A percentile compares a stretch with the other conserved stretches of the same genome.
phyloP scores from a whole-genome alignment of 441 rosid genomes.

The Jatropha multifida region DNA sequence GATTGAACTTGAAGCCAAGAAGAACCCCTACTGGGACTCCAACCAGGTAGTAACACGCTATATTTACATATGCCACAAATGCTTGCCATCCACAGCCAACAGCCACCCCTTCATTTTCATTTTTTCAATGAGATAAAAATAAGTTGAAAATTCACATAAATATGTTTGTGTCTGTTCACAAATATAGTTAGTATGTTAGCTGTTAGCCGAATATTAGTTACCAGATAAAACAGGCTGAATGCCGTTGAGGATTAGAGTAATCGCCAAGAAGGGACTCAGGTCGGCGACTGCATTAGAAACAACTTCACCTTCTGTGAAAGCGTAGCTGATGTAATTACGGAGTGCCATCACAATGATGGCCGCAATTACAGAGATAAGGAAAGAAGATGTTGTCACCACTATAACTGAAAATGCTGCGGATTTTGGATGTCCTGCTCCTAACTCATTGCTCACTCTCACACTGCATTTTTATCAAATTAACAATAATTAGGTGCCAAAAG shows the following conservation, averaged over 20 bases:
- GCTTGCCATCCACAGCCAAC: conserved; percentile 49
- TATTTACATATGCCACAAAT: conserved; percentile 31
- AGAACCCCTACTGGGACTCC: conserved; percentile 52
- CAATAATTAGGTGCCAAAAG: no score
- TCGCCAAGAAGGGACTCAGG: conserved; percentile 31
- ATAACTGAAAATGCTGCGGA: conserved; percentile 27
- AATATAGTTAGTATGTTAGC: neutral
- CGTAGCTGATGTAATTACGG: conserved; percentile 32
- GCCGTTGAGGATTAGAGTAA: conserved; percentile 30
- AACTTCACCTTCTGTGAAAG: conserved; percentile 35
- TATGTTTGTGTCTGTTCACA: no score
- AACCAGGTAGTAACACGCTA: conserved; percentile 31
- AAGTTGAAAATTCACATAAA: neutral
- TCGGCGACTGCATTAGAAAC: conserved; percentile 39
- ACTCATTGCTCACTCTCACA: conserved; percentile 31
- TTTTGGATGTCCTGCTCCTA: conserved; percentile 31
- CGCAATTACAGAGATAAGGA: conserved; percentile 32
- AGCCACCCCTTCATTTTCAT: conserved; percentile 33
- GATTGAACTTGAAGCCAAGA: conserved; percentile 42
- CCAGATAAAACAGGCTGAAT: conserved; percentile 36
- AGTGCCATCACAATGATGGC: conserved; percentile 27
- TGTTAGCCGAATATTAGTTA: neutral
- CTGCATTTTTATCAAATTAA: neutral
- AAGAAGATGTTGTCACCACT: conserved; percentile 31
- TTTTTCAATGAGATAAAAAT: no score